phyloP scores from a whole-genome alignment of 2,329 filamentous ascomycete species.

The Monilinia polystroma region DNA sequence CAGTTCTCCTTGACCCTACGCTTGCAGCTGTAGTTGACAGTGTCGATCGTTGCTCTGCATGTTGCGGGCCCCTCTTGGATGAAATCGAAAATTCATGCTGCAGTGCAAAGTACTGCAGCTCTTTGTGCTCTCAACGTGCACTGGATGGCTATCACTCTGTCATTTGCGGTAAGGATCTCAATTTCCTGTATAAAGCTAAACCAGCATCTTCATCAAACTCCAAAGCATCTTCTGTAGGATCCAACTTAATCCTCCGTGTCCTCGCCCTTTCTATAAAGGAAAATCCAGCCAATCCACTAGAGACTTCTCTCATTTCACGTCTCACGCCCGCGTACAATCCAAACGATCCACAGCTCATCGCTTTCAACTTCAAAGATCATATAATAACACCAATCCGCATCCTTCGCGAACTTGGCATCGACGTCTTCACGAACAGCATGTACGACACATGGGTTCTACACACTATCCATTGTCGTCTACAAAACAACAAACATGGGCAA shows the following conservation, averaged over 20 bases:
- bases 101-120: slow-evolving; percentile 35
- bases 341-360: slow-evolving; percentile 35
- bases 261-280: slow-evolving; percentile 36
- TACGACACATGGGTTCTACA: slow-evolving; percentile 41
- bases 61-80: slow-evolving; percentile 32
- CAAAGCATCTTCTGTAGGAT: slow-evolving; percentile 34
- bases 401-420: slow-evolving; percentile 37
- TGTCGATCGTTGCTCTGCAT: slow-evolving; percentile 30
- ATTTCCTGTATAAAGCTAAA: slow-evolving; percentile 33
- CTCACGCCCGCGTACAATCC: slow-evolving; percentile 38
- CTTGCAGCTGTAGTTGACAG: slow-evolving; percentile 29
- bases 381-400: slow-evolving; percentile 36
- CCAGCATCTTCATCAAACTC: slow-evolving; percentile 27
- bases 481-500: slow-evolving; percentile 41
- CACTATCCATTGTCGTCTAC: slow-evolving; percentile 38
- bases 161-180: slow-evolving; percentile 38
- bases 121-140: slow-evolving; percentile 34
- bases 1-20: slow-evolving; percentile 30
- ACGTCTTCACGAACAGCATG: slow-evolving; percentile 35
- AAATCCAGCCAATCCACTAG: slow-evolving; percentile 33
- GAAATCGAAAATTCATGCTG: slow-evolving; percentile 32
- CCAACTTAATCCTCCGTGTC: slow-evolving; percentile 37
- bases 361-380: slow-evolving; percentile 39
- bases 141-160: slow-evolving; percentile 35
- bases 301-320: slow-evolving; percentile 36